Evolutionary conservation across 2,329 filamentous ascomycete species (phyloP).

Genomic region (Exutisphaerella laricina): DNA sequence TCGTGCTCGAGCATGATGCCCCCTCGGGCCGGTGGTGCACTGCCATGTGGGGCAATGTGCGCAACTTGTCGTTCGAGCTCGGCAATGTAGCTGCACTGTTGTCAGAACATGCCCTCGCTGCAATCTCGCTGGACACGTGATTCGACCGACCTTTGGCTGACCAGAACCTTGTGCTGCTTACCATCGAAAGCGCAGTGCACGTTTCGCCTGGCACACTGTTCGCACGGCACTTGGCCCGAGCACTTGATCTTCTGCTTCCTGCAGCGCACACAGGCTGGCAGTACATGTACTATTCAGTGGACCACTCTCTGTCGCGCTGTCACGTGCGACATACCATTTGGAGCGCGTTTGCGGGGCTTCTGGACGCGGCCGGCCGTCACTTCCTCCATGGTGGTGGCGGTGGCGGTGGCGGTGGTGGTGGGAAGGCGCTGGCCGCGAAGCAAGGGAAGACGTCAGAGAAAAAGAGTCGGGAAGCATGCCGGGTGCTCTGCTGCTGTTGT

Average conservation of each 20-base stretch:
- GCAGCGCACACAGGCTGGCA: conserved; percentile 43
- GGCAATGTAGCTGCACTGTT: conserved; percentile 14
- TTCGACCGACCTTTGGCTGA: conserved; percentile 34
- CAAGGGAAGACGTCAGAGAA: no score
- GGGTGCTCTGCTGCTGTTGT: no score
- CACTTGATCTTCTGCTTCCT: conserved; percentile 45
- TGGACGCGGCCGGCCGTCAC: no score
- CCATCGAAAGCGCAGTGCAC: conserved; percentile 42
- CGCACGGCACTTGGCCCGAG: conserved; percentile 40
- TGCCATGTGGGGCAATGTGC: conserved; percentile 2
- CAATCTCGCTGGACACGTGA: not conserved
- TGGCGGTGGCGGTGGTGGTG: no score
- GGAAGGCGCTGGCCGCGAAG: no score
- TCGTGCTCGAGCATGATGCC: conserved; percentile 1
- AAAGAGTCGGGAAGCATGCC: no score
- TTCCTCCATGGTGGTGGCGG: no score
- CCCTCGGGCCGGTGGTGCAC: not conserved
- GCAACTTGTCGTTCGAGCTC: conserved; percentile 17
- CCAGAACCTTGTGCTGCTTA: conserved; percentile 46
- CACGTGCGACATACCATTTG: conserved; percentile 10
- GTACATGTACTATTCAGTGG: no score
- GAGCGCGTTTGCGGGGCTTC: conserved; percentile 11
- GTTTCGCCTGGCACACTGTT: conserved; percentile 42
- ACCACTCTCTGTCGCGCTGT: no score
- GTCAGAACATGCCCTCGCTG: conserved; percentile 10